Conservation (phyloP, 2,329 filamentous ascomycete genomes). For the Fusarium sp. region DNA sequence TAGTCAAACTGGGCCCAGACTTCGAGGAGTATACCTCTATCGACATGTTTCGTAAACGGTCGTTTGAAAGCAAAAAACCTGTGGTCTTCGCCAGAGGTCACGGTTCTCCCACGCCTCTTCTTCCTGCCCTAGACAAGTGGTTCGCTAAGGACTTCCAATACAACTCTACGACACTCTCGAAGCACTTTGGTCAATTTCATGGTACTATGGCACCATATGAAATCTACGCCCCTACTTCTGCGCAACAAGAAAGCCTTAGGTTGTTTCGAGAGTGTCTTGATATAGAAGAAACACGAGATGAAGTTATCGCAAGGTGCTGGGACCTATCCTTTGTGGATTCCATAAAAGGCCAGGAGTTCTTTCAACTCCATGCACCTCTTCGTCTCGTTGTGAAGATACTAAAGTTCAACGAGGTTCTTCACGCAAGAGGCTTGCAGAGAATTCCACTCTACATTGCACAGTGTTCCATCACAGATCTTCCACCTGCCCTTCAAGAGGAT, state of each 20-base stretch:
- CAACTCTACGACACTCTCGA: conserved; percentile 40
- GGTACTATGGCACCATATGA: conserved; percentile 57
- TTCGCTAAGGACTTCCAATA: conserved; percentile 56
- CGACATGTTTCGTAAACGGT: conserved; percentile 64
- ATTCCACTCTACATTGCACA: conserved; percentile 87
- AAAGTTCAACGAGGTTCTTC: conserved; percentile 59
- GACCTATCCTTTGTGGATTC: conserved; percentile 45
- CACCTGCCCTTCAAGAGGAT: conserved; percentile 71
- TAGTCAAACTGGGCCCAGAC: conserved; percentile 5
- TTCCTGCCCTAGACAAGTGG: conserved; percentile 72
- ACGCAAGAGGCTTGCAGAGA: conserved; percentile 37
- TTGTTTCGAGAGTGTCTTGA: conserved; percentile 49
- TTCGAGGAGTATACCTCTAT: conserved; percentile 49
- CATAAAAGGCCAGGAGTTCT: conserved; percentile 58
- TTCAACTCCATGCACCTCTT: conserved; percentile 71
- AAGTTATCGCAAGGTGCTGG: conserved; percentile 51
- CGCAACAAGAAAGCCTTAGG: conserved; percentile 34
- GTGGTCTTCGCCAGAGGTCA: conserved; percentile 61
- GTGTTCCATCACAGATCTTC: conserved; percentile 77
- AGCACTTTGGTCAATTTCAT: conserved; percentile 51
- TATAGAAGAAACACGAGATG: conserved; percentile 48
- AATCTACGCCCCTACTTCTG: conserved; percentile 49
- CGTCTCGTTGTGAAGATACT: conserved; percentile 71
- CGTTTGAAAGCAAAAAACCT: conserved; percentile 66
- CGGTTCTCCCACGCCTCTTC: conserved; percentile 51